Conservation (phyloP, 78 protist species). For the Tieghemostelium lacteum region DNA sequence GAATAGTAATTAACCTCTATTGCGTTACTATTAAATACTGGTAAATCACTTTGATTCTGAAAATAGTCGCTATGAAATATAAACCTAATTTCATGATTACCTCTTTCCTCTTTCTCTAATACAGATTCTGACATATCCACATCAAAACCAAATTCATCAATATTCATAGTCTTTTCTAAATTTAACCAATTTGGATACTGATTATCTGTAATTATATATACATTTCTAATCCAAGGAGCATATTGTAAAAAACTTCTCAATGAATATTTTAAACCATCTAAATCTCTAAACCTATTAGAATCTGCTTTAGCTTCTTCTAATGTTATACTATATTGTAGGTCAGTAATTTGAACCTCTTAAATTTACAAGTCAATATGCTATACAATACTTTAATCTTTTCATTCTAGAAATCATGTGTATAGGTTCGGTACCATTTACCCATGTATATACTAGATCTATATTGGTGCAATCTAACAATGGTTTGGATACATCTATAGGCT, state of each 20-base stretch:
- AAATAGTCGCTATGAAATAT: slow-evolving; percentile 13
- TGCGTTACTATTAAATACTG: background rate
- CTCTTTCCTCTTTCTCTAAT: background rate
- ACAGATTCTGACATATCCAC: background rate
- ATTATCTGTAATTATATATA: slow-evolving; percentile 4
- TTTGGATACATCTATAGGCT: too few species aligned
- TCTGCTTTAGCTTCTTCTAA: too few species aligned
- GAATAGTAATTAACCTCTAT: background rate
- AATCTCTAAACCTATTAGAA: slow-evolving; percentile 17
- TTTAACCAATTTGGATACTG: slow-evolving; percentile 19
- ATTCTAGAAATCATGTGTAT: background rate
- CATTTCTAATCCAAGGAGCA: slow-evolving; percentile 26
- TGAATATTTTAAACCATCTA: slow-evolving; percentile 15
- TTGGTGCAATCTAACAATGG: too few species aligned
- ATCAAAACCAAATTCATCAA: background rate
- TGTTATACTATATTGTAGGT: too few species aligned
- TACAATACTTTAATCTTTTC: background rate
- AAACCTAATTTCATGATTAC: background rate
- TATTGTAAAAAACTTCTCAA: slow-evolving; percentile 1
- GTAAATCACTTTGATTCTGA: background rate
- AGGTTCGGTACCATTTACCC: slow-evolving; percentile 37
- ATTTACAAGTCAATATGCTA: background rate
- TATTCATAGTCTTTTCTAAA: too few species aligned
- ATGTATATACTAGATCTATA: slow-evolving; percentile 13
- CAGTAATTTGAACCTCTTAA: background rate